These are phyloP conservation scores for Cystobasidiaceae sp. DNA, from an alignment of 1,284 basidiomycete species.

Conservation along the genomic window DNA sequence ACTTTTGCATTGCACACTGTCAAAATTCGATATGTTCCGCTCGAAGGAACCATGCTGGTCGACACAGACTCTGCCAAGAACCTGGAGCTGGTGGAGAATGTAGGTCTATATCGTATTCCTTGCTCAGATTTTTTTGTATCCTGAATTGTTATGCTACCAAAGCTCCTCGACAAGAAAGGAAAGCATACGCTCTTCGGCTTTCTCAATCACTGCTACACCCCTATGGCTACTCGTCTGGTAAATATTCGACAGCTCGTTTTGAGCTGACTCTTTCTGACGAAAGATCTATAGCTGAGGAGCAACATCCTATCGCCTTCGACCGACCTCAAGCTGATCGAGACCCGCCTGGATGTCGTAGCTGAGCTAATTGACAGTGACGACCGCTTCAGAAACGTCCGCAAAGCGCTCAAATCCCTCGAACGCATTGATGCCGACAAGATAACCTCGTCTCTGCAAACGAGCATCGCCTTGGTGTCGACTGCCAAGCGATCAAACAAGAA, in stretches of 20 bases:
- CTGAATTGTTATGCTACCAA: conserved; percentile 36
- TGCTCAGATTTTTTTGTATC: not conserved
- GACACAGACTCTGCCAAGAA: conserved; percentile 79
- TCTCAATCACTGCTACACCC: conserved; percentile 75
- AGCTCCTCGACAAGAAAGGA: conserved; percentile 37
- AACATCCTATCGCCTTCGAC: conserved; percentile 69
- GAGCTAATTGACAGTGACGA: conserved; percentile 73
- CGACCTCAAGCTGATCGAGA: conserved; percentile 65
- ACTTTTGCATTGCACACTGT: conserved; percentile 66
- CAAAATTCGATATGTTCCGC: conserved; percentile 69
- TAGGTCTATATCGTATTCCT: conserved; percentile 46
- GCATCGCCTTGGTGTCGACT: conserved; percentile 6
- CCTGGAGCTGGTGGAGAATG: conserved; percentile 80
- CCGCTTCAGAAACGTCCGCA: conserved; percentile 52
- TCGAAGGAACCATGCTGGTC: conserved; percentile 81
- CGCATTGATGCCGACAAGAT: conserved; percentile 81
- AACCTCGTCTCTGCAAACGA: conserved; percentile 49
- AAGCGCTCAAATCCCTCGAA: conserved; percentile 9
- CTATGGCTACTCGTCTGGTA: conserved; percentile 44
- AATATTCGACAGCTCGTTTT: not conserved
- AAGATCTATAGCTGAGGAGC: conserved; percentile 54
- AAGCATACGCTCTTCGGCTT: conserved; percentile 42
- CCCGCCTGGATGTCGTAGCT: conserved; percentile 58
- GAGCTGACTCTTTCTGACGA: not conserved
- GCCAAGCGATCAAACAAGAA: not conserved